Base-by-base conservation (phyloP, 345 rosid species). In the Geranium brycei region DNA sequence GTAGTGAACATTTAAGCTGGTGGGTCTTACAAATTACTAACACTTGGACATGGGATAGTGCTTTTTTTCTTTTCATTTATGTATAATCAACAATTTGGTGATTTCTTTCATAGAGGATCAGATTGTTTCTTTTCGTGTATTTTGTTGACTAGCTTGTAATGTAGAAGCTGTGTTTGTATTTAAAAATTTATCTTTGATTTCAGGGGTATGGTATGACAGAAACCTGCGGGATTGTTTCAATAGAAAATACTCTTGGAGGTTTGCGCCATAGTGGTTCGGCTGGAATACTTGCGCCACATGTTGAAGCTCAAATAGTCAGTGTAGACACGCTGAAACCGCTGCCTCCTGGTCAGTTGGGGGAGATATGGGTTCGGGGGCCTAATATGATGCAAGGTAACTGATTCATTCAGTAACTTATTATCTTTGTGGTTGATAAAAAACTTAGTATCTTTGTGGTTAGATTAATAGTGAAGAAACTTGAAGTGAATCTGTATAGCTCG, bases 161-260 rank as follows among this genome's bases (percentile, higher is more conserved):
- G 15, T 60, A 69, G 67, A 5, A 57, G 53, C 14, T 47, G 15
- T 47, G 32, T 65, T 64, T 55, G 62, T 65, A 60, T 57, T 14
- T 47, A 5, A 41, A 60, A 64, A 47, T 18, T 51, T 59, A 4
- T 64, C 19, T 63, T 4, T 69, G 67, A 31, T 64, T 81, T 79
- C 81, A 93, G 97, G 96, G 97, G 10, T 93, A 76, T 72, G 97
- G 95, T 41, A 86, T 93, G 97, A 93, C 91, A 10, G 96, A 93
- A 83, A 90, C 97, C 32, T 67, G 80, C 68, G 92, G 81, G 5
- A 67, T 88, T 17, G 55, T 88, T 61, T 82, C 92, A 13, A 56
- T 82, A 65, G 97, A 90, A 76, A 80, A 76, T 72, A 64, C 80
- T 11, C 71, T 73, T 19, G 40, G 72, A 2, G 82, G 88, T 19